phyloP scores from a whole-genome alignment of 2,329 filamentous ascomycete genomes.

The Talaromyces islandicus region DNA sequence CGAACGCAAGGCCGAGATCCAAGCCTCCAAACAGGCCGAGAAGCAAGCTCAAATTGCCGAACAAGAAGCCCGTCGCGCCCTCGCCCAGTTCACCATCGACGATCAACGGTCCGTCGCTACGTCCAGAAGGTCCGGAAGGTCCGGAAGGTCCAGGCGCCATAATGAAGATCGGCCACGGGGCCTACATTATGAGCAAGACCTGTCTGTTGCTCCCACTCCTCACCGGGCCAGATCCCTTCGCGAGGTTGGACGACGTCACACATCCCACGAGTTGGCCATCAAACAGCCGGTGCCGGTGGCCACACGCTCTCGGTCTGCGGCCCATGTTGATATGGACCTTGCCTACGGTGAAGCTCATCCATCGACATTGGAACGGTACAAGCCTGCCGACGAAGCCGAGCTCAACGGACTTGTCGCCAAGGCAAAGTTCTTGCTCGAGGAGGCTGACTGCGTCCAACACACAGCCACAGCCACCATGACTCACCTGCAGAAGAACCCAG shows the following conservation, averaged over 20 bases:
- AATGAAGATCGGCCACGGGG: constrained; percentile 10
- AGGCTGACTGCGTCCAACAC: constrained; percentile 83
- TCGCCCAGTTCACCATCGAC: constrained; percentile 47
- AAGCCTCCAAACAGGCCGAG: constrained; percentile 61
- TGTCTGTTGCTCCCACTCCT: constrained; percentile 5
- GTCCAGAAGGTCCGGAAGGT: constrained; percentile 33
- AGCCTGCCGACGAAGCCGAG: constrained; percentile 46
- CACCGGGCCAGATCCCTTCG: constrained; percentile 7
- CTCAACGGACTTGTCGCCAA: constrained; percentile 64
- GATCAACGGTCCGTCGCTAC: constrained; percentile 40
- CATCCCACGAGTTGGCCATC: constrained; percentile 27
- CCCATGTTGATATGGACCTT: constrained; percentile 74
- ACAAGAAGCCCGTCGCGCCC: constrained; percentile 12
- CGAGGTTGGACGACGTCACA: constrained; percentile 32
- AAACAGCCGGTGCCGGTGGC: constrained; percentile 20
- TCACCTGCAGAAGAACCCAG: constrained; percentile 73
- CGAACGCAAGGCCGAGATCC: constrained; percentile 78
- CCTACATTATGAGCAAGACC: constrained; percentile 9
- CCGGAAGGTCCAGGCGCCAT: constrained; percentile 18
- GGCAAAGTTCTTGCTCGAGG: constrained; percentile 72
- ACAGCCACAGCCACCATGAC: constrained; percentile 76
- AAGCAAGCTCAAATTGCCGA: constrained; percentile 53
- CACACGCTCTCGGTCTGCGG: constrained; percentile 26
- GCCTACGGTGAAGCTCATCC: constrained; percentile 81
- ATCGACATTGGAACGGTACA: constrained; percentile 48